Evolutionary conservation across 176 grass and related monocot genomes (phyloP), one percentile per base, ranked within the genome.

Genomic region (Guadua angustifolia): DNA sequence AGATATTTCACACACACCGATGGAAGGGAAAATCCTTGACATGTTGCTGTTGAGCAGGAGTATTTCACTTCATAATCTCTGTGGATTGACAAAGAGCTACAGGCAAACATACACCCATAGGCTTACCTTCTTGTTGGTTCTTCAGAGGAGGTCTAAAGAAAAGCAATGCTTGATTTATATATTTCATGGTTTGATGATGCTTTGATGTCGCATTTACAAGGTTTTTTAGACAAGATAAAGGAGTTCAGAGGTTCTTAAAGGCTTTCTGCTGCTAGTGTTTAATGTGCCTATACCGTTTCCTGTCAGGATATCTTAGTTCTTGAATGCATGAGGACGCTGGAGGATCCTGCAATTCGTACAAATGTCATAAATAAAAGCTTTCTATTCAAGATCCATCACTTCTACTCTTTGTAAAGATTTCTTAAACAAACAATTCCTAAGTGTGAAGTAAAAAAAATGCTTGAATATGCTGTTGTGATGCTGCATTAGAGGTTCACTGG

Each of bases 291-390:
- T 69, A 13, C 47, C 46, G 13, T 29, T 57, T 40, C 19, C 21
- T 57, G 64, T 81, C 64, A 81, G 64, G 46, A 12, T 69, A 66
- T 59, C 36, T 58, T 71, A 56, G 13, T 69, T 81, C 50, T 58
- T 71, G 12, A 44, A 70, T 81, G 66, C 66, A 32, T 1, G 79
- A 68, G 79, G 43, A 68, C 25, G 75, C 58, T 33, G 22, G 39
- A 79, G 25, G 62, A 67, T 80, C 29, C 62, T 66, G 9, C 12
- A 38, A 36, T 80, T 66, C 44, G 62, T 39, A 36, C 39, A 39
- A 32, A 57, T n/a, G 25, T 49, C 59, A 65, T 79, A 64, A 78
- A 35, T 49, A 15, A 64, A 19, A 64, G 9, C 9, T 73, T 21
- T 79, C 9, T 32, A 62, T 12, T 33, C 17, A 49, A 14, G 2